These are phyloP conservation scores for Diversispora eburnea DNA, from an alignment of 192 early-diverging fungal genomes.

Conservation along the genomic window DNA sequence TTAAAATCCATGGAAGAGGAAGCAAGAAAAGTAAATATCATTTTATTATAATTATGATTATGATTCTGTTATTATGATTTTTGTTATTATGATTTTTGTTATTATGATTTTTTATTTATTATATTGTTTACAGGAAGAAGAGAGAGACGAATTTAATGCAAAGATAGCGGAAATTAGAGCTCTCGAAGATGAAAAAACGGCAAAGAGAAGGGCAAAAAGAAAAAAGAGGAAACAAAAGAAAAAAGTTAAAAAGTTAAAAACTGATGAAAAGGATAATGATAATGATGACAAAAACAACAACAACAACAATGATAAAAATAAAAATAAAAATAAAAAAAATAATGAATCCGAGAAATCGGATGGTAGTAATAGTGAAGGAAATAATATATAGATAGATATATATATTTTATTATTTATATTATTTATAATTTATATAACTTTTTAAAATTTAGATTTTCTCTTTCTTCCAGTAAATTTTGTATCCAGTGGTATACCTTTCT, in stretches of 20 bases:
- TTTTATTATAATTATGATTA: no score
- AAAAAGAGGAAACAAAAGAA: conserved; percentile 65
- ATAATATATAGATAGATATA: neutral
- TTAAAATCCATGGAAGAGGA: conserved; percentile 75
- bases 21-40: conserved; percentile 55
- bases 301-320: conserved; percentile 12
- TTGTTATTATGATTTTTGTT: no score
- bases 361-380: conserved; percentile 16
- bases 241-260: conserved; percentile 39
- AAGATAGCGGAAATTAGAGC: conserved; percentile 53
- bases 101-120: no score
- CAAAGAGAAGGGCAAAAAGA: conserved; percentile 84
- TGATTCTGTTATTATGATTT: no score
- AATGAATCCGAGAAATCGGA: conserved; percentile 19
- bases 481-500: conserved; percentile 73
- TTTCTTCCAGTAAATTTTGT: conserved; percentile 96
- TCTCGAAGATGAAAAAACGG: conserved; percentile 78
- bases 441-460: conserved; percentile 80
- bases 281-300: conserved; percentile 19
- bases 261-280: conserved; percentile 31
- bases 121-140: conserved; percentile 45
- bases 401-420: neutral
- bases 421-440: neutral
- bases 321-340: neutral
- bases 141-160: conserved; percentile 56